Conservation (phyloP, 2,329 filamentous ascomycete species). For the Endothia cerciana region DNA sequence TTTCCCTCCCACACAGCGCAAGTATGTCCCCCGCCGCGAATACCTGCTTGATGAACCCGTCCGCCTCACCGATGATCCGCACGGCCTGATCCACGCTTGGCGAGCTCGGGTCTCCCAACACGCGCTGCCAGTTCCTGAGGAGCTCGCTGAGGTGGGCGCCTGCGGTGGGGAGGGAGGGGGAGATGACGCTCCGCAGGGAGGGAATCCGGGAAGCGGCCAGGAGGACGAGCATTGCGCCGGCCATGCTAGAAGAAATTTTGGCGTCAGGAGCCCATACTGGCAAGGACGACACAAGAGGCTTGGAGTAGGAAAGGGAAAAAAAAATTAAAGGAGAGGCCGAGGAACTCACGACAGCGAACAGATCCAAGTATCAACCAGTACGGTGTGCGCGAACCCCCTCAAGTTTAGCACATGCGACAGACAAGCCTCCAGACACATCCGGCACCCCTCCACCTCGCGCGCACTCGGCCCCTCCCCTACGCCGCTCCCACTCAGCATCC, state of each 20-base stretch:
- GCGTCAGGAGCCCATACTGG: neutral
- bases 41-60: slow-evolving; percentile 45
- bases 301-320: neutral
- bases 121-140: slow-evolving; percentile 47
- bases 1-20: slow-evolving; percentile 7
- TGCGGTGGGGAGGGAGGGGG: slow-evolving; percentile 42
- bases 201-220: slow-evolving; percentile 49
- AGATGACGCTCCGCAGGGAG: slow-evolving; percentile 43
- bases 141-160: slow-evolving; percentile 47
- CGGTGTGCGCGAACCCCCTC: slow-evolving; percentile 52
- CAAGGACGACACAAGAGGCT: neutral
- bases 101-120: slow-evolving; percentile 44
- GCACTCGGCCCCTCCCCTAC: slow-evolving; percentile 33
- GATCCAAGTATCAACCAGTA: slow-evolving; percentile 59
- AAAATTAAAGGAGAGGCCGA: neutral
- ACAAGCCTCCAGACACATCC: slow-evolving; percentile 51
- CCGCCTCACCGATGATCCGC: slow-evolving; percentile 49
- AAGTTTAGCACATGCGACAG: slow-evolving; percentile 54
- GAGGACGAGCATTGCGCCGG: slow-evolving; percentile 52
- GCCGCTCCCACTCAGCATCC: slow-evolving; percentile 48
- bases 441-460: slow-evolving; percentile 41
- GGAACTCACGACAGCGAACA: slow-evolving; percentile 54
- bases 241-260: slow-evolving; percentile 44
- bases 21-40: slow-evolving; percentile 33
- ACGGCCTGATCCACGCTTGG: slow-evolving; percentile 53